These are phyloP conservation scores for Suillus lakei DNA, from an alignment of 768 basidiomycete genomes.

Conservation along the genomic window DNA sequence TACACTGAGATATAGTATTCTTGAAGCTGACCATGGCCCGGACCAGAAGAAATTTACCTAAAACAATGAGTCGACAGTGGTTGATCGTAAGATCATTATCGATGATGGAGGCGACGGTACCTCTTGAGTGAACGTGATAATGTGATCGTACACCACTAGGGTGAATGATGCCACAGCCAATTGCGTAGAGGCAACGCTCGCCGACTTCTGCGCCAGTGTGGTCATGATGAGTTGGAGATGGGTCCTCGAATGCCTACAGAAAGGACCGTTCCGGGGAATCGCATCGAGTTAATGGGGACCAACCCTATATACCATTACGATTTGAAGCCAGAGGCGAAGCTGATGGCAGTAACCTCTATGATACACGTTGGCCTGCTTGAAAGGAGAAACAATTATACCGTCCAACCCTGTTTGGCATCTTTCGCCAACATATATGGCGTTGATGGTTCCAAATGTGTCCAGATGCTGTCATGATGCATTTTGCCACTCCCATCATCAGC, in stretches of 20 bases:
- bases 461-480: not conserved
- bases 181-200: not conserved
- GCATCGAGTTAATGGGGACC: not conserved
- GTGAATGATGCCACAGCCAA: slow-evolving; percentile 8
- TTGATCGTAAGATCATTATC: not conserved
- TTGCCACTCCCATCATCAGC: not conserved
- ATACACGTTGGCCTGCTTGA: not conserved
- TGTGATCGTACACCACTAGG: slow-evolving; percentile 13
- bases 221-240: not conserved
- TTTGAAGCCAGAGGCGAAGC: not conserved
- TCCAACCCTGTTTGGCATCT: not conserved
- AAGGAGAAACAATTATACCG: not conserved
- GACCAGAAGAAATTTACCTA: slow-evolving; percentile 5
- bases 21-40: slow-evolving; percentile 1
- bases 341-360: not conserved
- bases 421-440: not conserved
- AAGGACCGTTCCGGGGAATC: not conserved
- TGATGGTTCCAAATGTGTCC: not conserved
- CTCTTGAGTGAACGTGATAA: slow-evolving; percentile 46
- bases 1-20: slow-evolving; percentile 6
- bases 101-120: slow-evolving; percentile 19
- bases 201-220: not conserved
- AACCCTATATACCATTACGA: not conserved
- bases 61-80: not conserved
- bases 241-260: not conserved